Base-by-base conservation (phyloP, 306 rosid genomes). In the Crotalaria pallida region DNA sequence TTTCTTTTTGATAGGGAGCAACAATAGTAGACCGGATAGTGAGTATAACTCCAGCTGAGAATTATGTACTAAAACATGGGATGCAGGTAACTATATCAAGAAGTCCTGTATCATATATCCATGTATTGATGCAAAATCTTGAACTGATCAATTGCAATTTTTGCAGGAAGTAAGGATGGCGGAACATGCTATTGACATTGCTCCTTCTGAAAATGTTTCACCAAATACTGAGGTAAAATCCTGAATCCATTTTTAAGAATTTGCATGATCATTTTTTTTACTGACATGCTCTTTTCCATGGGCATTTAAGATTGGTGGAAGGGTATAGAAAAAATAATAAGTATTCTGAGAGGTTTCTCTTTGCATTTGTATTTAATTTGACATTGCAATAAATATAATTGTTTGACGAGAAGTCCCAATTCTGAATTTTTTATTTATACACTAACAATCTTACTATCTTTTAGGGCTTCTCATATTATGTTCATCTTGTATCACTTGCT, bases 21-120 rank as follows among this genome's bases (percentile, higher is more conserved):
- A 88, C 95, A 17, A 78, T 88, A 67, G 91, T 88, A 11, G 95
- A 88, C 68, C 84, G 80, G 81, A 82, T 88, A 40, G 91, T 88
- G 78, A 78, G 79, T 61, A 86, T 88, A 78, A 68, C 80, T 57
- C 83, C 84, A 47, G 86, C 75, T 9, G 87, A 88, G 67, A 82
- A 86, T 60, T 83, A 86, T 71, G 82, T 77, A 12, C 74, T 71
- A 29, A 82, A 77, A 79, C 31, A 5, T 61, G 84, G 84, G 71
- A 64, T 52, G 48, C 86, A 47, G 79, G 90, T 78, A 72, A 34
- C 58, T 68, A 19, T 53, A 33, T 66, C 47, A 9, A 19, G 51
- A 56, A 10, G 38, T 43, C 44, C 27, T 12, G 13, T 57, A 71
- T 23, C 7, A 45, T 17, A 15, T 61, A 67, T 65, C 16, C 52